Conservation (phyloP, 176 grass and related monocot species). For the Triticum timopheevii region DNA sequence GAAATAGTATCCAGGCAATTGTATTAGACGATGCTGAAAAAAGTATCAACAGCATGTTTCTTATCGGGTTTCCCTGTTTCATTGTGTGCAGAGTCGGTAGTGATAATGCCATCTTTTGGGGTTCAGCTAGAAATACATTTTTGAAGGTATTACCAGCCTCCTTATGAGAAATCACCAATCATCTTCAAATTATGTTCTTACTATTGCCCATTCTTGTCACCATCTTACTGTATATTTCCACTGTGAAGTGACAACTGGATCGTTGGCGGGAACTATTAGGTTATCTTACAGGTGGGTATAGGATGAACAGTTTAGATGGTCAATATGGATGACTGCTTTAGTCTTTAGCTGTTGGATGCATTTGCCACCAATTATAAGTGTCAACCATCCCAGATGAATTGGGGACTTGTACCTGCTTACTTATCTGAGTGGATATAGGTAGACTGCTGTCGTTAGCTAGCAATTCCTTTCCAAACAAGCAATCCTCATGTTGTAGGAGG, state of each 20-base stretch:
- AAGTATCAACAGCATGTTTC: slow-evolving; percentile 1
- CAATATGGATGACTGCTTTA: background rate
- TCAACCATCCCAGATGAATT: background rate
- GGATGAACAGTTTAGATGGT: background rate
- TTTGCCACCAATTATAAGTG: slow-evolving; percentile 12
- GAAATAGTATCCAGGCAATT: slow-evolving; percentile 12
- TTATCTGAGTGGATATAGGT: background rate
- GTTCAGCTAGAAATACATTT: slow-evolving; percentile 84
- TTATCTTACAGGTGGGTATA: slow-evolving; percentile 5
- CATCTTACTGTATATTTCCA: background rate
- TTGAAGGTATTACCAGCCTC: slow-evolving; percentile 60
- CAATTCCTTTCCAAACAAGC: background rate
- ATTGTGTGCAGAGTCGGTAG: slow-evolving; percentile 58
- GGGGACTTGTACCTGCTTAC: background rate
- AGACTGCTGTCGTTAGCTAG: background rate
- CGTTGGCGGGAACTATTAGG: background rate
- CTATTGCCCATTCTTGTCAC: slow-evolving; percentile 4
- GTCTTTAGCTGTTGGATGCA: slow-evolving; percentile 7
- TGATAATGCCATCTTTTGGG: slow-evolving; percentile 90
- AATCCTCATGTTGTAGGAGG: background rate
- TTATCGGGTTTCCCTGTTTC: slow-evolving; percentile 5
- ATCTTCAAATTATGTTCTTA: background rate
- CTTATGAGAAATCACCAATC: background rate
- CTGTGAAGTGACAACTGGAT: background rate
- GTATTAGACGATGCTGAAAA: background rate